Evolutionary conservation across 306 rosid genomes (phyloP).

Genomic region (Quercus agrifolia): DNA sequence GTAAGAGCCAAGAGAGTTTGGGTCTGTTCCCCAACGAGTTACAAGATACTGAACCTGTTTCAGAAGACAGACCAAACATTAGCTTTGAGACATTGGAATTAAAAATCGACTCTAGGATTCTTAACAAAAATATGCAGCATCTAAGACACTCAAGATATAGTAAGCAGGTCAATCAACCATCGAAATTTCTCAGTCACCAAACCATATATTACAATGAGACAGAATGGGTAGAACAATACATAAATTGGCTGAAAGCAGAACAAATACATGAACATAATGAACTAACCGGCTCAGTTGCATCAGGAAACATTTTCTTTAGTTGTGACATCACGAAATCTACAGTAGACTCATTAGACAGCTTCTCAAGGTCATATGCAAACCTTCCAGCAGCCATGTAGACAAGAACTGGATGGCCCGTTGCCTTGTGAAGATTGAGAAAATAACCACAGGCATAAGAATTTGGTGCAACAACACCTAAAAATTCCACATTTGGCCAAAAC

Average conservation of each 20-base stretch:
- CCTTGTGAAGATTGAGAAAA: conserved; percentile 80
- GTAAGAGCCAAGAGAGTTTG: conserved; percentile 68
- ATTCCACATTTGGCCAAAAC: conserved; percentile 79
- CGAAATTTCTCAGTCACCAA: neutral
- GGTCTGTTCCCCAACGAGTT: conserved; percentile 78
- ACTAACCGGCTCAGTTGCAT: conserved; percentile 67
- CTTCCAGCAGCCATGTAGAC: conserved; percentile 82
- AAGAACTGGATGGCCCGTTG: conserved; percentile 70
- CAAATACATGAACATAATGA: neutral
- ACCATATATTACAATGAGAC: neutral
- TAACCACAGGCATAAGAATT: conserved; percentile 68
- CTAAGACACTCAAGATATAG: neutral
- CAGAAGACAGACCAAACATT: conserved; percentile 20
- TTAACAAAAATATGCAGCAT: neutral
- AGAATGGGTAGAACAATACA: neutral
- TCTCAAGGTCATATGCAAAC: conserved; percentile 69
- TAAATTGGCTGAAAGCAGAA: neutral
- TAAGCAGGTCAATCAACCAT: neutral
- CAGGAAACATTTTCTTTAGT: conserved; percentile 69
- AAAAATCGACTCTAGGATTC: neutral
- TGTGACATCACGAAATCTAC: conserved; percentile 52
- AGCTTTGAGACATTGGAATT: neutral
- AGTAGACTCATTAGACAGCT: conserved; percentile 41
- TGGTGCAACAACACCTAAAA: conserved; percentile 64
- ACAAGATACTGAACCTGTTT: conserved; percentile 71